Base-by-base conservation (phyloP, 129 eudicot genomes). In the Flaveria sonorensis region DNA sequence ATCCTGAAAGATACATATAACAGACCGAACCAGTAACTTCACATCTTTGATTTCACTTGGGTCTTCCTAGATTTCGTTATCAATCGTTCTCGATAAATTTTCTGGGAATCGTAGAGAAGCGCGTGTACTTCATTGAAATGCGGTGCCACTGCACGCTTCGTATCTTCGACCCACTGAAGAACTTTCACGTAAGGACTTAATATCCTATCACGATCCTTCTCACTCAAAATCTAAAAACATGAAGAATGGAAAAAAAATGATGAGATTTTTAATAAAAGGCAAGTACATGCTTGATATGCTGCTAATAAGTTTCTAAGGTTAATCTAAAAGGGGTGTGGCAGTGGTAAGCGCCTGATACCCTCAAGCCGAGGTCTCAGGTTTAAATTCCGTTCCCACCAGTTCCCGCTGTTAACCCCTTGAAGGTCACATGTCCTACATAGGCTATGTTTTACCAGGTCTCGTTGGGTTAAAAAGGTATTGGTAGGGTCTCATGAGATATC, bases 81-180 rank as follows among this genome's bases (percentile, higher is more conserved):
- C 72, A 75, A 63, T 43, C 57, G 75, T 81, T 85, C 77, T 79
- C 76, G 77, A 23, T 86, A 53, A 72, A 75, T 75, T 81, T 62
- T 85, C 68, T 74, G 86, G 28, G 75, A 79, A 59, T 48, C 68
- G 20, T 61, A 81, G 28, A 89, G 76, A 50, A 81, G 6, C 13
- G 23, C 66, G 74, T 92, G 91, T 18, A 89, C 74, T 36, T 89
- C 96, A 69, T 92, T 91, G 63, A 92, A 92, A 81, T 92, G 82
- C 56, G 96, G 96, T 23, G 79, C 59, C 15, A 86, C 84, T 13
- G 92, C 92, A 28, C 65, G 52, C 87, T 72, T 92, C 40, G 86
- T 81, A 62, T 86, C 91, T 65, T 92, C 92, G n/a, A 92, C 72
- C 97, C 92, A 92, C 83, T 84, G 80, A 87, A 79, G 53, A 67